Evolutionary conservation across 129 eudicot genomes (phyloP).

Genomic region (Flaveria trinervia): DNA sequence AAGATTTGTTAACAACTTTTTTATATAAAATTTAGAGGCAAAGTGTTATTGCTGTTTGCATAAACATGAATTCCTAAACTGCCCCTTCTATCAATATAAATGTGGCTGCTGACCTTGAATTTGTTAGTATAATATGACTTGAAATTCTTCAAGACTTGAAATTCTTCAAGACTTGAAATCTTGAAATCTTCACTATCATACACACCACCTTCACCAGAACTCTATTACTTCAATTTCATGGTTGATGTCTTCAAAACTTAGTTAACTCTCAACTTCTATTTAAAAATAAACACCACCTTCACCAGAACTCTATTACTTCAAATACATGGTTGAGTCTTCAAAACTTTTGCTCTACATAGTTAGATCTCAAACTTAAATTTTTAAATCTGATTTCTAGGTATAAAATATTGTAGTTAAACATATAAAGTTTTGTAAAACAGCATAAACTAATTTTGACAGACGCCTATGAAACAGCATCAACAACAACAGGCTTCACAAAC

Average conservation of each 20-base stretch:
- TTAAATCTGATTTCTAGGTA: constrained; percentile 29
- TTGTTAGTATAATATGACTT: constrained; percentile 56
- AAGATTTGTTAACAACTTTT: background rate
- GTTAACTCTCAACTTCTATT: no score
- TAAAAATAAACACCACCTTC: no score
- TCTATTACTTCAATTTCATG: constrained; percentile 54
- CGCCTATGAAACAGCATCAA: background rate
- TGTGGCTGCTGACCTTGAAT: constrained; percentile 65
- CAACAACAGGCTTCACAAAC: no score
- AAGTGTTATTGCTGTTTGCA: background rate
- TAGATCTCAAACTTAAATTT: constrained; percentile 54
- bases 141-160: constrained; percentile 34
- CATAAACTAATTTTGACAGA: background rate
- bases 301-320: no score
- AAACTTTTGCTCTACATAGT: constrained; percentile 48
- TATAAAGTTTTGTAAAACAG: background rate
- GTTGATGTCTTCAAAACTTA: constrained; percentile 31
- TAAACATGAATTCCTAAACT: constrained; percentile 19
- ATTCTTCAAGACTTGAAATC: constrained; percentile 20
- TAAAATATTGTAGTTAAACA: background rate
- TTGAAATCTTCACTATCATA: constrained; percentile 68
- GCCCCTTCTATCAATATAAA: constrained; percentile 25
- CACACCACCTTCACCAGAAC: constrained; percentile 74
- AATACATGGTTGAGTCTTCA: no score
- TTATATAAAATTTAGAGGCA: background rate